phyloP scores from a whole-genome alignment of 805 yeast genomes.

The Scheffersomyces coipomensis region DNA sequence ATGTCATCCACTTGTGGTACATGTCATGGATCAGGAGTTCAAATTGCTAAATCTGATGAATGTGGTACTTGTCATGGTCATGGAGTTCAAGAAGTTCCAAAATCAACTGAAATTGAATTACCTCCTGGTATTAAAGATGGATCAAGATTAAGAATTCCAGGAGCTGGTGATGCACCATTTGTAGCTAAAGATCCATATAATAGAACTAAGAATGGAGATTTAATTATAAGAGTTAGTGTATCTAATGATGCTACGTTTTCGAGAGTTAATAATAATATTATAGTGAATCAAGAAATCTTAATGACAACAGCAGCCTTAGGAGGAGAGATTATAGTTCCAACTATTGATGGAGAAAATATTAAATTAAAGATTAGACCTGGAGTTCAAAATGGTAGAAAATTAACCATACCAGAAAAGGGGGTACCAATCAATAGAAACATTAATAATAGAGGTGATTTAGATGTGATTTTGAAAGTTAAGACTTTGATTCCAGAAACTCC shows the following conservation, averaged over 20 bases:
- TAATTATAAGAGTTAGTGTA: conserved; percentile 78
- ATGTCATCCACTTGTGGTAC: conserved; percentile 90
- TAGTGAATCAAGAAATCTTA: conserved; percentile 66
- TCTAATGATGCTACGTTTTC: conserved; percentile 69
- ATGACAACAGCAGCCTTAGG: conserved; percentile 98
- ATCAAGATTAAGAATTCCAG: conserved; percentile 75
- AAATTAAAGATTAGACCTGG: conserved; percentile 83
- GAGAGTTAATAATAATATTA: conserved; percentile 64
- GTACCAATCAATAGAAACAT: conserved; percentile 63
- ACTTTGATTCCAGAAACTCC: conserved; percentile 75
- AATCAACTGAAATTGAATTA: conserved; percentile 75
- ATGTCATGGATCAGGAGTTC: conserved; percentile 89
- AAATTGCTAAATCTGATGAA: conserved; percentile 61
- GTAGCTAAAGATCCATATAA: conserved; percentile 72
- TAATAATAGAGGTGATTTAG: conserved; percentile 73
- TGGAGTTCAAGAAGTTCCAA: conserved; percentile 70
- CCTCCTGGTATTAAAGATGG: conserved; percentile 92
- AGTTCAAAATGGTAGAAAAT: conserved; percentile 70
- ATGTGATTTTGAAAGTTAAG: conserved; percentile 68
- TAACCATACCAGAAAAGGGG: conserved; percentile 84
- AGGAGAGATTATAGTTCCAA: conserved; percentile 87
- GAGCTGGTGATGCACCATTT: conserved; percentile 87
- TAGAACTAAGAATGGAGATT: conserved; percentile 76
- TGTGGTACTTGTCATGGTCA: conserved; percentile 86
- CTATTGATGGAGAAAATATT: conserved; percentile 74